Percentiles rank a stretch among this genome's conserved stretches.
These are phyloP conservation scores for Pseudophaeomoniella oleicola DNA, from an alignment of 2,329 filamentous ascomycete genomes.

Conservation along the genomic window DNA sequence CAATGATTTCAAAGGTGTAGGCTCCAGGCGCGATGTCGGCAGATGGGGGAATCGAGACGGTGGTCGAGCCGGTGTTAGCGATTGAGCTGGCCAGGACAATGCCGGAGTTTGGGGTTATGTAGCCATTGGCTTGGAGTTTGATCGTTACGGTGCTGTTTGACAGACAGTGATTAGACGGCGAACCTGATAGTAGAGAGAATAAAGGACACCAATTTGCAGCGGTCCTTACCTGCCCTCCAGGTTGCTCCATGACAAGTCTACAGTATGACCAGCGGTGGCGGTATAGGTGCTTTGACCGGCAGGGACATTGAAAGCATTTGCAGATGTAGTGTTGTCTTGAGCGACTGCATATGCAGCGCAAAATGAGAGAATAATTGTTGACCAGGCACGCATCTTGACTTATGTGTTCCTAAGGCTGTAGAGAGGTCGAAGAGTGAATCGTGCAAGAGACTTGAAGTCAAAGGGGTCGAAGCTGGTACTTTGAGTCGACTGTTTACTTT, in stretches of 20 bases:
- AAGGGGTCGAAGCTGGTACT: no score
- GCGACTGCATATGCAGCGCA: conserved; percentile 29
- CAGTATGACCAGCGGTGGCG: conserved; percentile 30
- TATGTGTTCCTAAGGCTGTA: no score
- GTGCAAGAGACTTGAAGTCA: no score
- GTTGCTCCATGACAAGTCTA: conserved; percentile 34
- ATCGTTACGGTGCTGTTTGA: conserved; percentile 37
- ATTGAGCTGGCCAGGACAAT: conserved; percentile 28
- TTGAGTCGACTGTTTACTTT: no score
- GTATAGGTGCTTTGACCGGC: conserved; percentile 19
- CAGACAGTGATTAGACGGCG: neutral
- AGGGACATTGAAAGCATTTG: conserved; percentile 35
- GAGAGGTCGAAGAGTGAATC: no score
- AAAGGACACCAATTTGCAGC: neutral
- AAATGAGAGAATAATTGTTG: conserved; percentile 27
- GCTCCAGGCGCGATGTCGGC: conserved; percentile 22
- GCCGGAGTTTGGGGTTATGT: conserved; percentile 25
- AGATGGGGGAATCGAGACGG: conserved; percentile 28
- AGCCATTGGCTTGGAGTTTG: conserved; percentile 28
- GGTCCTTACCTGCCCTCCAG: conserved; percentile 22
- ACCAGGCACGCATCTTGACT: conserved; percentile 29
- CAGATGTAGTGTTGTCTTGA: conserved; percentile 13
- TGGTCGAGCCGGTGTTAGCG: conserved; percentile 25
- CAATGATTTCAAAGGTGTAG: conserved; percentile 40
- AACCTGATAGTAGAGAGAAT: neutral